Conservation (phyloP, 2,329 filamentous ascomycete species). For the Myotisia sp. region DNA sequence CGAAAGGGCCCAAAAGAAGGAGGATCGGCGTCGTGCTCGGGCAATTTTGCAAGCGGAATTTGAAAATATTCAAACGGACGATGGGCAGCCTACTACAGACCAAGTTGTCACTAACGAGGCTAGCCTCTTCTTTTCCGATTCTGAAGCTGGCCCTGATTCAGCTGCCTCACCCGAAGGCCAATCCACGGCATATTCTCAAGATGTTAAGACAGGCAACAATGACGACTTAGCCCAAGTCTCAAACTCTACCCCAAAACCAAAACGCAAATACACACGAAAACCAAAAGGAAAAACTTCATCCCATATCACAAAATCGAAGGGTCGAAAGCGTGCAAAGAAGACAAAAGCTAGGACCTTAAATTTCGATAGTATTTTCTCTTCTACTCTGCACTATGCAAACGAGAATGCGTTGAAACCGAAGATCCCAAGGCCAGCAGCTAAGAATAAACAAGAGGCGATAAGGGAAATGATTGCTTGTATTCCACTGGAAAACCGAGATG, state of each 20-base stretch:
- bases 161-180: too few species aligned
- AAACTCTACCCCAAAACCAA: too few species aligned
- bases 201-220: too few species aligned
- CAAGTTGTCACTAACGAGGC: too few species aligned
- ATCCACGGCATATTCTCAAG: too few species aligned
- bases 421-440: conserved; percentile 16
- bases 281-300: not conserved
- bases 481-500: conserved; percentile 15
- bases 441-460: conserved; percentile 20
- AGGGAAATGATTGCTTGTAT: conserved; percentile 21
- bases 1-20: conserved; percentile 5
- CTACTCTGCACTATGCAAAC: conserved; percentile 8
- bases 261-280: too few species aligned
- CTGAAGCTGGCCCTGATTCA: too few species aligned
- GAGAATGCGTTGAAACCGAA: conserved; percentile 14
- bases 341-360: conserved; percentile 3
- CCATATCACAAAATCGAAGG: not conserved
- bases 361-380: conserved; percentile 8
- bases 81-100: too few species aligned
- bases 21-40: conserved; percentile 1
- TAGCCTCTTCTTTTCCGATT: too few species aligned
- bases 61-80: too few species aligned
- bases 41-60: not conserved
- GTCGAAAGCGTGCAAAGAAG: not conserved
- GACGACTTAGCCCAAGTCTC: too few species aligned